These are phyloP conservation scores for Naganishia friedmannii DNA, from an alignment of 768 basidiomycete species.

Conservation along the genomic window DNA sequence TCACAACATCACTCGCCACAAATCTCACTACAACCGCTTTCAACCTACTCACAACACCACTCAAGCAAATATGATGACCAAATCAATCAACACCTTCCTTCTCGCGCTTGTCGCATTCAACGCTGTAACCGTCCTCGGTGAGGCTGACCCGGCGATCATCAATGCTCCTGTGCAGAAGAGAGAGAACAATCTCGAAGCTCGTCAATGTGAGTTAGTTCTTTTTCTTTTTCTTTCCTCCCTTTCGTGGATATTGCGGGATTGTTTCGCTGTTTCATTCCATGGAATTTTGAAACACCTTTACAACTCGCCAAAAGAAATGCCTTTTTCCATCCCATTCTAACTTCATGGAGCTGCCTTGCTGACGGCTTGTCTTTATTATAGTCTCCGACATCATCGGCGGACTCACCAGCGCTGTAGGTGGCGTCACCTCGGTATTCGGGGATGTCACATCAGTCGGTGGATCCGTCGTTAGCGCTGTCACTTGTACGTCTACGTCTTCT, in stretches of 20 bases:
- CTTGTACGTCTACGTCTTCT: not conserved
- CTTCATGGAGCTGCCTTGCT: too few relatives aligned
- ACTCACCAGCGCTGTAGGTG: slow-evolving; percentile 6
- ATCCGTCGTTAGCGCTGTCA: not conserved
- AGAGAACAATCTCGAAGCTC: slow-evolving; percentile 3
- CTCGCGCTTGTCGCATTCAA: slow-evolving; percentile 14
- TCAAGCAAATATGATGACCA: not conserved
- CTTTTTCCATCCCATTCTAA: too few relatives aligned
- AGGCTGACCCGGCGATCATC: not conserved
- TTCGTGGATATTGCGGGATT: not conserved
- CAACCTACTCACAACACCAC: not conserved
- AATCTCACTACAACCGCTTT: not conserved
- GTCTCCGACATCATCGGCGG: slow-evolving; percentile 19
- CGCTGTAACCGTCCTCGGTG: not conserved
- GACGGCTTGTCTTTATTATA: not conserved
- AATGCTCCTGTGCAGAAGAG: not conserved
- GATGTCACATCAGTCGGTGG: not conserved
- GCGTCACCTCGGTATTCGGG: slow-evolving; percentile 1
- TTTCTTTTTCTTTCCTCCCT: not conserved
- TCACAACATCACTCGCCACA: not conserved
- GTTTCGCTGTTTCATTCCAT: not conserved
- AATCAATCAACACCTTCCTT: slow-evolving; percentile 4
- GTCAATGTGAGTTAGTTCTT: slow-evolving; percentile 4
- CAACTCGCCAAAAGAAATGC: too few relatives aligned
- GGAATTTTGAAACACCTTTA: not conserved